Evolutionary conservation across 768 basidiomycete genomes (phyloP).

Genomic region (Kwoniella sp.): DNA sequence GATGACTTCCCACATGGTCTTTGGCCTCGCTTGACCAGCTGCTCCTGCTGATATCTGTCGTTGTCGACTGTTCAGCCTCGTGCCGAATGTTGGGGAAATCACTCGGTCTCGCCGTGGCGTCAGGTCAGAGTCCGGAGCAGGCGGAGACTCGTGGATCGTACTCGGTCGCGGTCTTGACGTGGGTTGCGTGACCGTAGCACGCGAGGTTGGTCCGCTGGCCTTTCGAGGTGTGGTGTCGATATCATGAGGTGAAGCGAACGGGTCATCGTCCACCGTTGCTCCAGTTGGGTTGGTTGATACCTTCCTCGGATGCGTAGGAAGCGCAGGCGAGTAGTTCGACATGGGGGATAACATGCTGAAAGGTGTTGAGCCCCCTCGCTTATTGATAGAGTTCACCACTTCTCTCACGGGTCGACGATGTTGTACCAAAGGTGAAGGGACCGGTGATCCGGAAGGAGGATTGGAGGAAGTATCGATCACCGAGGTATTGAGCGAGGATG

Average conservation of each 20-base stretch:
- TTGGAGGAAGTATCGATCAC: conserved; percentile 2
- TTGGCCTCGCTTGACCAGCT: conserved; percentile 5
- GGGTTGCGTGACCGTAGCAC: no score
- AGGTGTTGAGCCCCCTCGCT: conserved; percentile 26
- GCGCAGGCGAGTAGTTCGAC: conserved; percentile 30
- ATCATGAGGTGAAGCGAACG: conserved; percentile 4
- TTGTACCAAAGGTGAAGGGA: conserved; percentile 23
- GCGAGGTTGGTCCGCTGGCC: no score
- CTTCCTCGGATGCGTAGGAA: neutral
- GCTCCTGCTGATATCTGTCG: neutral
- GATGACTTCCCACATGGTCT: conserved; percentile 27
- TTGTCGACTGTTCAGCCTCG: neutral
- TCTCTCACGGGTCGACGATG: conserved; percentile 43
- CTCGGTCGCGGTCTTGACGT: no score
- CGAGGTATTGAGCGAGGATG: neutral
- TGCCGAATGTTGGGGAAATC: neutral
- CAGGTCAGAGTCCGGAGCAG: neutral
- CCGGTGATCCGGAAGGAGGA: conserved; percentile 26
- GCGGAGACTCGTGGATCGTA: conserved; percentile 2
- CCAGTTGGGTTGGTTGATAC: neutral
- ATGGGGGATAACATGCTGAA: conserved; percentile 27
- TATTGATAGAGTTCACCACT: conserved; percentile 47
- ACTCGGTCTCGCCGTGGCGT: neutral
- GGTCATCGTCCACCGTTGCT: neutral
- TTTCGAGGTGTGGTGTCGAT: neutral